These are phyloP conservation scores for Pholiota molesta DNA, from an alignment of 768 basidiomycete species.

Conservation along the genomic window DNA sequence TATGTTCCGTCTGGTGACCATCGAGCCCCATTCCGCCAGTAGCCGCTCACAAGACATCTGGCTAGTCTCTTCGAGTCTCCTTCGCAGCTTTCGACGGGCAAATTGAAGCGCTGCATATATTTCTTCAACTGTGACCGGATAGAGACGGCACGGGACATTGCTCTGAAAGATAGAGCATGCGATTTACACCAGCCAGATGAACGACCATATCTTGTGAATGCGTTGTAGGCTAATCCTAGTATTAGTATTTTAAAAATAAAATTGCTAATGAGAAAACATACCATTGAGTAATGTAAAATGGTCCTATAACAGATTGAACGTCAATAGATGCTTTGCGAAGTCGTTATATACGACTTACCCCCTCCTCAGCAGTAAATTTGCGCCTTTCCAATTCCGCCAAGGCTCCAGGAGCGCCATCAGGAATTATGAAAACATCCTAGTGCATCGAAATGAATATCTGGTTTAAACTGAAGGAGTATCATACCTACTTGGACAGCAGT, in stretches of 20 bases:
- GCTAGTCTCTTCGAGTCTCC: conserved; percentile 83
- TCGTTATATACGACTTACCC: conserved; percentile 51
- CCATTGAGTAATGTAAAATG: conserved; percentile 95
- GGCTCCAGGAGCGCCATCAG: conserved; percentile 83
- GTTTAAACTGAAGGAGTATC: neutral
- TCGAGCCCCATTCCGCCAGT: conserved; percentile 92
- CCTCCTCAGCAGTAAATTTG: conserved; percentile 98
- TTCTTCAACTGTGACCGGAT: conserved; percentile 95
- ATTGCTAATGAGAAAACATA: conserved; percentile 26
- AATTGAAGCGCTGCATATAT: conserved; percentile 88
- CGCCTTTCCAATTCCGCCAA: conserved; percentile 89
- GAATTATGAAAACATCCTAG: conserved; percentile 89
- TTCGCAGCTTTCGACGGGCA: conserved; percentile 85
- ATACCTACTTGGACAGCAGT: conserved; percentile 77
- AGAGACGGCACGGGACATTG: conserved; percentile 91
- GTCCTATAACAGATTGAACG: conserved; percentile 55
- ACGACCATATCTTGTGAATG: conserved; percentile 79
- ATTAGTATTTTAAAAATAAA: neutral
- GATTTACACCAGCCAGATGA: conserved; percentile 93
- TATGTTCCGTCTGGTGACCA: conserved; percentile 95
- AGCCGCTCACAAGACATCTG: conserved; percentile 90
- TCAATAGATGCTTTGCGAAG: neutral
- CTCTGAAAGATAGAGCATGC: conserved; percentile 92
- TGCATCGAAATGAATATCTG: neutral
- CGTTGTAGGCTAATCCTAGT: conserved; percentile 76